These are phyloP conservation scores for Achaetomium macrosporum DNA, from an alignment of 2,329 filamentous ascomycete species.

Conservation along the genomic window DNA sequence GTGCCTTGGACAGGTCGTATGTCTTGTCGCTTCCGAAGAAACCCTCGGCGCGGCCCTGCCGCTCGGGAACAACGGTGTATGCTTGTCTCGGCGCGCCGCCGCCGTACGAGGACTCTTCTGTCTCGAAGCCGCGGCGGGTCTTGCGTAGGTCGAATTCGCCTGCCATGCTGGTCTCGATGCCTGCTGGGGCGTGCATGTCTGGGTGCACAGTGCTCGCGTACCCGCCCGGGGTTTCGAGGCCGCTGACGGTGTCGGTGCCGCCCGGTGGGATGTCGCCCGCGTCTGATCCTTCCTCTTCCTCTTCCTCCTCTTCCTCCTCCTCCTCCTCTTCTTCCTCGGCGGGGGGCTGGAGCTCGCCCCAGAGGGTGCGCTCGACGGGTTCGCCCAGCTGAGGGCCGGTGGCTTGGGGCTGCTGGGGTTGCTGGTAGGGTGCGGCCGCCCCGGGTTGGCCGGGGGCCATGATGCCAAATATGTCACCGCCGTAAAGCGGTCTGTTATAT, in stretches of 20 bases:
- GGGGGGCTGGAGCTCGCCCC: constrained; percentile 83
- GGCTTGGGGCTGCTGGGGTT: constrained; percentile 17
- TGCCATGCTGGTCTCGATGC: constrained; percentile 65
- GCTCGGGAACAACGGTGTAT: constrained; percentile 86
- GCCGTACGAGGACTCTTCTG: constrained; percentile 61
- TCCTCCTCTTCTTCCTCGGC: constrained; percentile 66
- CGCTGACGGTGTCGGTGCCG: constrained; percentile 68
- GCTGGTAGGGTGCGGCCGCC: constrained; percentile 22
- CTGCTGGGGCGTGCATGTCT: constrained; percentile 68
- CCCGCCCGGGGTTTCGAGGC: constrained; percentile 74
- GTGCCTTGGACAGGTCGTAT: constrained; percentile 69
- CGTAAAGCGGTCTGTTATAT: constrained; percentile 83
- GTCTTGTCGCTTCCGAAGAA: constrained; percentile 95
- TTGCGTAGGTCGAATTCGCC: constrained; percentile 92
- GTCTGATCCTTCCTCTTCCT: constrained; percentile 56
- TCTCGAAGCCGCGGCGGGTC: constrained; percentile 75
- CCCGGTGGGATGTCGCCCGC: constrained; percentile 57
- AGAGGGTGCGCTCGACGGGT: constrained; percentile 77
- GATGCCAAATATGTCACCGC: constrained; percentile 90
- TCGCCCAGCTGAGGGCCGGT: constrained; percentile 53
- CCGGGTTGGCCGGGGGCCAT: constrained; percentile 33
- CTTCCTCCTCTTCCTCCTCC: constrained; percentile 64
- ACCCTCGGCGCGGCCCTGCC: constrained; percentile 75
- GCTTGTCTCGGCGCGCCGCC: constrained; percentile 60
- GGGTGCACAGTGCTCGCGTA: constrained; percentile 75